Evolutionary conservation across 345 rosid genomes (phyloP).

Genomic region (Moricandia arvensis): DNA sequence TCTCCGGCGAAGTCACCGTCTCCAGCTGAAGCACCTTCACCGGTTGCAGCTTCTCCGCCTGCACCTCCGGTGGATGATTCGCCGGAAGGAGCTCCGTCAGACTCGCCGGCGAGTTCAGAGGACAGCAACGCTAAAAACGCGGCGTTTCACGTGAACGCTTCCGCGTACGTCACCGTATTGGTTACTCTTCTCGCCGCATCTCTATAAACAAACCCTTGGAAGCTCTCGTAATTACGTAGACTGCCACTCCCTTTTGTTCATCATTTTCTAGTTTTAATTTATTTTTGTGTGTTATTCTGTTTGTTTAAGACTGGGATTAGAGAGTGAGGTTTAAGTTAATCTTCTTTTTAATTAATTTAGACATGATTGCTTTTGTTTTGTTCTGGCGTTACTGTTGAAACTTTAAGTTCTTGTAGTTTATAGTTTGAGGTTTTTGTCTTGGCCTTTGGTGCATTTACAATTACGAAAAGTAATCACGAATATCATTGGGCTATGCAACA

Average conservation of each 20-base stretch:
- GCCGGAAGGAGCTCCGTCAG: constrained; percentile 56
- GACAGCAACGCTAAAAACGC: constrained; percentile 51
- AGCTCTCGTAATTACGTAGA: constrained; percentile 15
- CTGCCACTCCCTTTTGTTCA: background rate
- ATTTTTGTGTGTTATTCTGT: constrained; percentile 2
- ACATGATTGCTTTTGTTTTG: background rate
- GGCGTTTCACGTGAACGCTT: constrained; percentile 44
- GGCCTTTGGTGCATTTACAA: background rate
- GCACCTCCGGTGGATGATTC: constrained; percentile 63
- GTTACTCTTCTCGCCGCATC: constrained; percentile 32
- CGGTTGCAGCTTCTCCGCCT: constrained; percentile 73
- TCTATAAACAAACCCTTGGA: background rate
- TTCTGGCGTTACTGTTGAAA: background rate
- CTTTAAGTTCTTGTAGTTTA: background rate
- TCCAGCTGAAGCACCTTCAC: constrained; percentile 59
- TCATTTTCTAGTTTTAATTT: background rate
- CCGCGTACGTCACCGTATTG: constrained; percentile 41
- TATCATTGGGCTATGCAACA: background rate
- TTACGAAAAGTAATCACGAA: background rate
- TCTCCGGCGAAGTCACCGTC: constrained; percentile 22
- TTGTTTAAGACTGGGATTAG: constrained; percentile 19
- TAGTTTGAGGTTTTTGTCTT: background rate
- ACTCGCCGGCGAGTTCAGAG: constrained; percentile 50
- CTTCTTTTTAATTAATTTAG: background rate
- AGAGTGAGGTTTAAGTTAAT: constrained; percentile 3